These are phyloP conservation scores for Trametes coccinea DNA, from an alignment of 768 basidiomycete species.

Conservation along the genomic window DNA sequence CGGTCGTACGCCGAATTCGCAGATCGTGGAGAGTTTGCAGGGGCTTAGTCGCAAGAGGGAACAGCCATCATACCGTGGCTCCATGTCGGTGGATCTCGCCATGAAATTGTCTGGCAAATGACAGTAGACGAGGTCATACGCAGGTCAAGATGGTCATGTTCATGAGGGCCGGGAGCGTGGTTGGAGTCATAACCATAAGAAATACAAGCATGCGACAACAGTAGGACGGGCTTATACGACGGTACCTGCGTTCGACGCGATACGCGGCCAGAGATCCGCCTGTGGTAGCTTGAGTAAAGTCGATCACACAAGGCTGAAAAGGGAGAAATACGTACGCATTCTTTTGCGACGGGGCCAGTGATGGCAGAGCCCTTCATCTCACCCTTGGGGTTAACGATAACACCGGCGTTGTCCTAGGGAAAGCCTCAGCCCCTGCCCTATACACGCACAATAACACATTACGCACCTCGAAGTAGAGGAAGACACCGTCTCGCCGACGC, in stretches of 20 bases:
- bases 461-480: constrained; percentile 94
- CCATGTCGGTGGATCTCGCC: no score
- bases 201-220: constrained; percentile 30
- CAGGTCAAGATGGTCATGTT: constrained; percentile 13
- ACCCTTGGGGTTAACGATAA: constrained; percentile 98
- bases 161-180: constrained; percentile 11
- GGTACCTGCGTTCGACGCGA: constrained; percentile 97
- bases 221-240: constrained; percentile 69
- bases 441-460: neutral
- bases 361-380: constrained; percentile 99
- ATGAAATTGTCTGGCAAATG: no score
- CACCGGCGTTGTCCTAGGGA: constrained; percentile 86
- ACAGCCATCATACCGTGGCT: no score
- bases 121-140: neutral
- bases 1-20: no score
- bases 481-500: constrained; percentile 97
- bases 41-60: no score
- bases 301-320: neutral
- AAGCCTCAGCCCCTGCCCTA: neutral
- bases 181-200: constrained; percentile 31
- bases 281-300: constrained; percentile 30
- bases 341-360: constrained; percentile 97
- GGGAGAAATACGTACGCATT: constrained; percentile 72
- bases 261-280: constrained; percentile 99
- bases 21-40: no score